Conservation (phyloP, 75 land plant genomes). For the Cunninghamia lanceolata region DNA sequence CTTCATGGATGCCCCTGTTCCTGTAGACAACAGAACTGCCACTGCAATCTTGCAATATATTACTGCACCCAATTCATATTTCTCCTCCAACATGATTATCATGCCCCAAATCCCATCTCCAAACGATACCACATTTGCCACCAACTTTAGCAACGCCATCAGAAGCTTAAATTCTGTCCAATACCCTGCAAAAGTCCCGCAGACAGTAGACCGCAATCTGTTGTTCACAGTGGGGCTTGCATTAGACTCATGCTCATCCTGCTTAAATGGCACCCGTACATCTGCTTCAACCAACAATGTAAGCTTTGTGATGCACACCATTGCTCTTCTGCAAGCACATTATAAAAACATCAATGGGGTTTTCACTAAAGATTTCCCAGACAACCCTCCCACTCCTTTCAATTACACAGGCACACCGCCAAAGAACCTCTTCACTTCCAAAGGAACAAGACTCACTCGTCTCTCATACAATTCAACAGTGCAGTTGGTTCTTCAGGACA, state of each 20-base stretch:
- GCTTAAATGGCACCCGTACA: conserved; percentile 16
- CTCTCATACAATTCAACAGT: no score
- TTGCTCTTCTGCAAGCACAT: conserved; percentile 7
- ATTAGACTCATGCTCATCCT: conserved; percentile 11
- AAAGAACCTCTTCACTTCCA: no score
- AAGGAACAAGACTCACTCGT: not conserved
- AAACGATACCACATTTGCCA: no score
- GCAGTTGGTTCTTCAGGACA: no score
- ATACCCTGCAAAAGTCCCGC: conserved; percentile 59
- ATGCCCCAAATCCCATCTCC: no score
- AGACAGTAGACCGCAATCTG: conserved; percentile 4
- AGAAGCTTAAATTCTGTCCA: conserved; percentile 40
- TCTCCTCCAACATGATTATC: no score
- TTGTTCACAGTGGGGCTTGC: no score
- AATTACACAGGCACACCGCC: conserved; percentile 2
- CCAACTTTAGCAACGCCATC: not conserved
- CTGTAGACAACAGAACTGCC: conserved; percentile 34
- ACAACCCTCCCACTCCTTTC: conserved; percentile 10
- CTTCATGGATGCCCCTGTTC: conserved; percentile 27
- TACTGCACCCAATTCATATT: no score
- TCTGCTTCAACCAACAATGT: conserved; percentile 6
- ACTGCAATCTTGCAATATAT: not conserved
- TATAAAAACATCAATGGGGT: conserved; percentile 14
- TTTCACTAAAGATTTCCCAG: no score
- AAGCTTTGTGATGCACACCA: no score